These are phyloP conservation scores for Plasmodium gonderi DNA, from an alignment of 169 alveolate genomes.

Conservation along the genomic window DNA sequence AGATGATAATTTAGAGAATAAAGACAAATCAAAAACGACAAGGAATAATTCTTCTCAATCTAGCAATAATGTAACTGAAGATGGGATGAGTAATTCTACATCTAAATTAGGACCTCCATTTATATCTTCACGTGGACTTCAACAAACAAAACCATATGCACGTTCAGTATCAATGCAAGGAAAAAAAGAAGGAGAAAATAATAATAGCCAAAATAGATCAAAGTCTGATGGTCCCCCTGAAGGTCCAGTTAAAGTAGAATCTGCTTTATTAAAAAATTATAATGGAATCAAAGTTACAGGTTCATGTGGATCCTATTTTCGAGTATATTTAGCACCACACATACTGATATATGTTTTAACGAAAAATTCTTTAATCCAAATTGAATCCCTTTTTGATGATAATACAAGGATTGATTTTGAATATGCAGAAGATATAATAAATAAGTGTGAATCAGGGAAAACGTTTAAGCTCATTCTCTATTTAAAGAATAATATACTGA, in stretches of 20 bases:
- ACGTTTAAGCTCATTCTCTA: not conserved
- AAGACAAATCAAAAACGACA: not conserved
- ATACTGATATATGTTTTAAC: slow-evolving; percentile 15
- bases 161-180: not conserved
- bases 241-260: slow-evolving; percentile 6
- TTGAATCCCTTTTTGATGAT: slow-evolving; percentile 22
- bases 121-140: not conserved
- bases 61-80: not conserved
- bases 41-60: not conserved
- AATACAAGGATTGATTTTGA: slow-evolving; percentile 4
- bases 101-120: not conserved
- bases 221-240: not conserved
- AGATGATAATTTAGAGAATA: not conserved
- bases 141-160: not conserved
- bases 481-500: not conserved
- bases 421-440: not conserved
- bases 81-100: not conserved
- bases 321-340: slow-evolving; percentile 23
- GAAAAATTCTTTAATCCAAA: slow-evolving; percentile 1
- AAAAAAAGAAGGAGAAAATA: not conserved
- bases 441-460: slow-evolving; percentile 24
- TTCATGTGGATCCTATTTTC: slow-evolving; percentile 34
- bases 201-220: not conserved
- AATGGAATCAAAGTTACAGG: slow-evolving; percentile 40
- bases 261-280: slow-evolving; percentile 28